phyloP scores from a whole-genome alignment of 106 monocot species.

The Hemerocallis citrina region DNA sequence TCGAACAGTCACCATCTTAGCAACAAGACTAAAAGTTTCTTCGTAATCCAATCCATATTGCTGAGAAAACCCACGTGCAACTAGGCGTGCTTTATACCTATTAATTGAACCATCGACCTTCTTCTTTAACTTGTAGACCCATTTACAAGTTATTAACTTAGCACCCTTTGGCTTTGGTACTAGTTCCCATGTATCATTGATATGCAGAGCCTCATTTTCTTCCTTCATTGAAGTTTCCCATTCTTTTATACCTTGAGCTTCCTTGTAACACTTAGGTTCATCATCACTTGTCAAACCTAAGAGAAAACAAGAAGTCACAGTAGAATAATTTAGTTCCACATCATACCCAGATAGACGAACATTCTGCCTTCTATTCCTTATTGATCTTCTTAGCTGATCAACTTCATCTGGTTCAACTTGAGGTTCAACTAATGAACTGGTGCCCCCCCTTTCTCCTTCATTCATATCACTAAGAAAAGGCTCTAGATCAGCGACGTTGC shows the following conservation, averaged over 20 bases:
- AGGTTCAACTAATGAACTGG: background rate
- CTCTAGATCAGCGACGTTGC: background rate
- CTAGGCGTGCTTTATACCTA: background rate
- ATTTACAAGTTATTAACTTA: background rate
- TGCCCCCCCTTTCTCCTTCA: background rate
- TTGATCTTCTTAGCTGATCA: background rate
- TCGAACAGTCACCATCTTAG: too few species aligned
- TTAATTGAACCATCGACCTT: background rate
- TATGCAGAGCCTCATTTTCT: too few species aligned
- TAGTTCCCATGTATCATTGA: too few species aligned
- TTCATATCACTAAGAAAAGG: background rate
- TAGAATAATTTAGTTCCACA: background rate
- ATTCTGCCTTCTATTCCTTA: background rate
- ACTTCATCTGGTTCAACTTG: too few species aligned
- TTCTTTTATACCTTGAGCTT: background rate
- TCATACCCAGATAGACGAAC: background rate
- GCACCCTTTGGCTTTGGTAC: background rate
- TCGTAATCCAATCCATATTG: too few species aligned
- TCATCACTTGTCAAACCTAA: background rate
- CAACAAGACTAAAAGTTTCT: too few species aligned
- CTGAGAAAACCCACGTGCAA: background rate
- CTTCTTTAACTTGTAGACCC: background rate
- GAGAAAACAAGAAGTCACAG: background rate
- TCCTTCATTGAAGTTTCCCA: too few species aligned
- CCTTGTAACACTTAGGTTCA: background rate